Base-by-base conservation (phyloP, 805 yeast genomes). In the Saccharomycopsis sp. region DNA sequence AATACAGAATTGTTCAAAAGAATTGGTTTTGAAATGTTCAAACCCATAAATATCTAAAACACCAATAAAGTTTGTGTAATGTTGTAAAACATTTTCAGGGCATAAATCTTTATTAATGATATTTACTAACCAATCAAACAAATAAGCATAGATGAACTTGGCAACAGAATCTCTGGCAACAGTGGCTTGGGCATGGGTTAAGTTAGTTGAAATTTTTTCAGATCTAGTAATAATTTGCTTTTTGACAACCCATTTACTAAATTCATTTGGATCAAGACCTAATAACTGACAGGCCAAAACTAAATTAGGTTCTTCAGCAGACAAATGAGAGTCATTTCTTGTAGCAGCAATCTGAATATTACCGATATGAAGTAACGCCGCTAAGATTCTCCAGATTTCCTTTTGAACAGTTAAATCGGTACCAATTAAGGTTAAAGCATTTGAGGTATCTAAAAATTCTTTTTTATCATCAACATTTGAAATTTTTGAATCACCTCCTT, bases 91-190 rank as follows among this genome's bases (percentile, higher is more conserved):
- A 34, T 74, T 80, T 17, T 79, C 77, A 2, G 89, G 78, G 55
- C 92, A 83, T 53, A 89, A 70, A 54, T 86, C 94, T 18, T 70
- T 59, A 59, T 89, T 89, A 49, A 87, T 83, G 50, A 77, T 78
- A 37, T 72, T 77, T 19, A 88, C 97, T 45, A 89, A 72, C 98
- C 98, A 89, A 56, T 89, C 97, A 52, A 89, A 89, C 46, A 92
- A 63, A 2, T 95, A 83, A 2, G 96, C 77, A 62, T 92, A 89
- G 37, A 92, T 80, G 59, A 80, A 89, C 59, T 89, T 89, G 37
- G 97, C 86, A 40, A 89, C 94, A n/a, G 98, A 92, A 62, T 89
- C 97, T 55, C 95, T 76, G 12, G 96, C 89, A 23, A 88, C 96
- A 20, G 75, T 52, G 6, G 97, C 94, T 57, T 88, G 95, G 52